Conservation (phyloP, 2,329 filamentous ascomycete species). For the Ceratocystiopsis sp. region DNA sequence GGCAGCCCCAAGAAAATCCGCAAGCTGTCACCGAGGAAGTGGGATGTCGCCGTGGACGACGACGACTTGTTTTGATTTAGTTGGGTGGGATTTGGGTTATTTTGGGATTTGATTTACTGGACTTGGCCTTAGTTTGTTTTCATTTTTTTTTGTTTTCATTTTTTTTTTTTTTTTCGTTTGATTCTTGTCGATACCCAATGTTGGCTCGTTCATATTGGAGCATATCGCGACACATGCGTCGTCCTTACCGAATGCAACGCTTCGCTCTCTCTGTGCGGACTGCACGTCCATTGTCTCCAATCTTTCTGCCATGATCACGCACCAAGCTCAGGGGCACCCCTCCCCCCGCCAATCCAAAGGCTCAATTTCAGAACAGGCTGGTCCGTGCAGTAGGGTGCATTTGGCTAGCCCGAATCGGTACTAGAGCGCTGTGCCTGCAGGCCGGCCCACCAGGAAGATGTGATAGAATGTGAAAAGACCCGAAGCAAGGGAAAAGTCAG, state of each 20-base stretch:
- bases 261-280: no score
- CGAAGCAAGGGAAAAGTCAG: neutral
- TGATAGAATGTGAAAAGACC: neutral
- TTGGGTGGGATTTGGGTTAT: neutral
- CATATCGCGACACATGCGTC: neutral
- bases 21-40: slow-evolving; percentile 29
- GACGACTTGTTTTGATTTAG: slow-evolving; percentile 20
- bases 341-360: no score
- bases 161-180: neutral
- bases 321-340: no score
- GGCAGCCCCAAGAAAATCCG: slow-evolving; percentile 37
- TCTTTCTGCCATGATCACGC: no score
- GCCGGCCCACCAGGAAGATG: neutral
- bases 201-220: neutral
- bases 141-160: neutral
- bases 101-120: neutral
- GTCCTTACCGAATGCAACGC: no score
- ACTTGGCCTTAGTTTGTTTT: neutral
- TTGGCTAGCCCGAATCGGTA: no score
- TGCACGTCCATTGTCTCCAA: no score
- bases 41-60: slow-evolving; percentile 24
- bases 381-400: no score
- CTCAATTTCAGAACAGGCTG: no score
- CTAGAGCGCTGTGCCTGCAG: no score
- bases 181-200: slow-evolving; percentile 1